Evolutionary conservation across 2,329 filamentous ascomycete genomes (phyloP), one percentile per base, ranked within the genome.

Genomic region (Alternaria sp.): DNA sequence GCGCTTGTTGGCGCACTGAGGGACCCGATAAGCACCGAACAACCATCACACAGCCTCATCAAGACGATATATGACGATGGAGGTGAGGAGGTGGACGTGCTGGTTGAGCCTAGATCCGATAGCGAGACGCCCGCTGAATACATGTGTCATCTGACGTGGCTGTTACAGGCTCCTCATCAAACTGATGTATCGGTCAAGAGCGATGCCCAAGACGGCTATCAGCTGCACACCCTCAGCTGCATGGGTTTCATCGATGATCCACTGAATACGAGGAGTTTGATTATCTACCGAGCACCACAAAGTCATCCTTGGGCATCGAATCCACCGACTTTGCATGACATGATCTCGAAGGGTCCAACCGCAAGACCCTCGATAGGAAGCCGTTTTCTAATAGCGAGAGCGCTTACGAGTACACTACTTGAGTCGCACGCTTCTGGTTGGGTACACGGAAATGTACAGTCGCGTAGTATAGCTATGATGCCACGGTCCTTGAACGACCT

Each of bases 101-200:
- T 68, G 27, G 88, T 97, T 32, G 81, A 85, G 11, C 82, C 97
- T 59, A 90, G 91, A 76, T 90, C 93, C 1, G 97, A 97, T 75
- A 85, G 89, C 20, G 63, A 65, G 22, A 58, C 60, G 5, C 60
- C 63, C 8, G 27, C 60, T 22, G 57, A 63, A 25, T 54, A 60
- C n/a, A 44, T 68, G 28, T 54, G 63, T 22, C 63, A 64, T 25
- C 56, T 68, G 3, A 64, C 65, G 7, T 68, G 65, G 65, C 41
- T 66, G 18, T 46, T 67, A 22, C 63, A 65, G 27, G 51, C 48
- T 14, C 61, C 60, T 14, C 48, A 51, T 16, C 44, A 62, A 11
- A 49, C 54, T 12, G 34, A 55, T 5, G 30, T 51, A 38, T 38
- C 57, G 8, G 46, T 41, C 30, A 56, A 59, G 45, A 53, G 49